Evolutionary conservation across 1,284 basidiomycete species (phyloP), one percentile per base, ranked within the genome.

Genomic region (Wolfiporia cocos): DNA sequence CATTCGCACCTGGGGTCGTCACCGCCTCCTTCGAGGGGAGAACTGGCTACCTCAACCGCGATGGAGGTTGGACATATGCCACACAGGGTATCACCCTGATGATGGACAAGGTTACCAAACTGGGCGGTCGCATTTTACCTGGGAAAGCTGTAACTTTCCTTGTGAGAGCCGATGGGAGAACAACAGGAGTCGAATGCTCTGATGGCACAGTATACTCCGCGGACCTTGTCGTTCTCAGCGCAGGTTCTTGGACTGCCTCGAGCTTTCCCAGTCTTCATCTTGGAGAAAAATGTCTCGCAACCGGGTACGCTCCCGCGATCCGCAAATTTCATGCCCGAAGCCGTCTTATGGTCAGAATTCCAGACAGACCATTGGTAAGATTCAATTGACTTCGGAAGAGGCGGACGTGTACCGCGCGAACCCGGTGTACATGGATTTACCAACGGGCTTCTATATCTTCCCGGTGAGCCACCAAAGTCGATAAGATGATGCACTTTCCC

Each of bases 41-140:
- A 24, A 50, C 55, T 5, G 79, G 79, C 0, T 94, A 89, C 58
- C 55, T 85, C 37, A 95, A 93, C 57, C 67, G 66, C 2, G 79
- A 87, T 29, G 81, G 86, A 1, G 93, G 93, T 3, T 97, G 93
- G 93, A 89, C 79, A 1, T 74, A 86, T 57, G 88, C 92, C 2
- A 71, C 75, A 1, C 76, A 82, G 51, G 89, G 85, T 1, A 61
- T 90, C 5, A 55, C 65, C 5, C 63, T 75, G 10, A 64, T 89
- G 44, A 74, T 86, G 40, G 58, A 65, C 28, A 74, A 72, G 42
- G 80, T 93, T 3, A 54, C 54, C 6, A 53, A 65, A 4, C 66
- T 82, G n/a, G 83, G 82, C 0, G 88, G 80, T 0, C 70, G 64
- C 18, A 65, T 94, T 18, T 37, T 82, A 3, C 54, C 71, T 0